Evolutionary conservation across 2,329 filamentous ascomycete genomes (phyloP).

Genomic region (Fusarium tjaetaba): DNA sequence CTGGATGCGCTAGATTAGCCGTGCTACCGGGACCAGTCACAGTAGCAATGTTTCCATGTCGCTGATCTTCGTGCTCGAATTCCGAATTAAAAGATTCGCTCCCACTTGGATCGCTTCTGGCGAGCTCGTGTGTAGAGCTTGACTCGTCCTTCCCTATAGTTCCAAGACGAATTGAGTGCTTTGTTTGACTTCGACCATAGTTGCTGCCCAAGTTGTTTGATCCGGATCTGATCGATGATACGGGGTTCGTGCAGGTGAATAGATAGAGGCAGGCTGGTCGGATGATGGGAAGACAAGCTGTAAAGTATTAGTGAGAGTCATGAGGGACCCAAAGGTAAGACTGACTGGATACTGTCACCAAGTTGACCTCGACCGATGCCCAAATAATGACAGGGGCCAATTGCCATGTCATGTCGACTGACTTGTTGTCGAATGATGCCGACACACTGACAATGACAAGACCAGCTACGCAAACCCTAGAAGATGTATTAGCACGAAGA

Average conservation of each 20-base stretch:
- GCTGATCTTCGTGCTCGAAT: slow-evolving; percentile 16
- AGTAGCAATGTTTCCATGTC: slow-evolving; percentile 10
- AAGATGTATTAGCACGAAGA: not conserved
- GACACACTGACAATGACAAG: slow-evolving; percentile 31
- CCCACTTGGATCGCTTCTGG: not conserved
- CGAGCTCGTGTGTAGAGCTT: slow-evolving; percentile 35
- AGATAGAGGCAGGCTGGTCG: slow-evolving; percentile 33
- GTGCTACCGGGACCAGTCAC: not conserved
- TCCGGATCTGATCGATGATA: slow-evolving; percentile 2
- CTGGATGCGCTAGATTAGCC: not conserved
- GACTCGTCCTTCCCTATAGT: slow-evolving; percentile 21
- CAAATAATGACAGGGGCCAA: slow-evolving; percentile 31
- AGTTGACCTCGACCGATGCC: slow-evolving; percentile 39
- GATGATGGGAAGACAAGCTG: slow-evolving; percentile 39
- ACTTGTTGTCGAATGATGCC: slow-evolving; percentile 20
- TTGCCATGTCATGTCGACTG: slow-evolving; percentile 34
- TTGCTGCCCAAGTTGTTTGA: slow-evolving; percentile 7
- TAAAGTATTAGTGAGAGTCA: not conserved
- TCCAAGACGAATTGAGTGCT: slow-evolving; percentile 24
- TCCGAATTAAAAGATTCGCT: slow-evolving; percentile 13
- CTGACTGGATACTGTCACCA: slow-evolving; percentile 36
- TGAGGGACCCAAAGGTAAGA: rapidly evolving
- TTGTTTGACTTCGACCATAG: slow-evolving; percentile 20
- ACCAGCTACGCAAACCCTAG: slow-evolving; percentile 34
- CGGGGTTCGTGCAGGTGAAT: slow-evolving; percentile 9